These are phyloP conservation scores for Leptographium flavum DNA, from an alignment of 2,329 filamentous ascomycete species.

Conservation along the genomic window DNA sequence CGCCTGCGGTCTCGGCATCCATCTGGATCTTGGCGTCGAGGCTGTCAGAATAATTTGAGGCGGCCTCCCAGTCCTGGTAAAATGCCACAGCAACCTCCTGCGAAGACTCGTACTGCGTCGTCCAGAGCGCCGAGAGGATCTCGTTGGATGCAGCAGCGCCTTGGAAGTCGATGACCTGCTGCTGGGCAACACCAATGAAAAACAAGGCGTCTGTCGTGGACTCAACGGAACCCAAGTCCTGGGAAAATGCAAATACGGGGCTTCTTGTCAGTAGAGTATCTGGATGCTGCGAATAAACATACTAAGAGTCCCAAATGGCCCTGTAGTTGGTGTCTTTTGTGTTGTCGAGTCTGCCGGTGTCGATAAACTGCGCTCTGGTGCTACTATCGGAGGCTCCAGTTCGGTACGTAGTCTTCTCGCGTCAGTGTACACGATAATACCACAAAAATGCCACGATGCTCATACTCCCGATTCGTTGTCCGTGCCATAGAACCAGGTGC, in stretches of 20 bases:
- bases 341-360: constrained; percentile 47
- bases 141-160: constrained; percentile 46
- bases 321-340: constrained; percentile 51
- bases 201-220: constrained; percentile 40
- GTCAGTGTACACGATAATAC: no score
- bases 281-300: constrained; percentile 5
- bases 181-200: constrained; percentile 63
- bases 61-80: constrained; percentile 56
- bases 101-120: constrained; percentile 50
- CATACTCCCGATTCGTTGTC: constrained; percentile 33
- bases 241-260: constrained; percentile 69
- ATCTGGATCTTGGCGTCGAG: constrained; percentile 56
- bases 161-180: constrained; percentile 63
- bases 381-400: constrained; percentile 45
- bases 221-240: constrained; percentile 37
- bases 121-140: constrained; percentile 63
- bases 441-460: neutral
- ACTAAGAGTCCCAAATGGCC: constrained; percentile 48
- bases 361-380: constrained; percentile 54
- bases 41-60: constrained; percentile 38
- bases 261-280: constrained; percentile 19
- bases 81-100: constrained; percentile 57
- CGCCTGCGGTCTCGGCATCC: constrained; percentile 53
- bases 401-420: constrained; percentile 49
- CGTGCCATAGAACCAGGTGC: constrained; percentile 62